Evolutionary conservation across 140 eudicot genomes (phyloP).

Genomic region (Bidens hawaiensis): DNA sequence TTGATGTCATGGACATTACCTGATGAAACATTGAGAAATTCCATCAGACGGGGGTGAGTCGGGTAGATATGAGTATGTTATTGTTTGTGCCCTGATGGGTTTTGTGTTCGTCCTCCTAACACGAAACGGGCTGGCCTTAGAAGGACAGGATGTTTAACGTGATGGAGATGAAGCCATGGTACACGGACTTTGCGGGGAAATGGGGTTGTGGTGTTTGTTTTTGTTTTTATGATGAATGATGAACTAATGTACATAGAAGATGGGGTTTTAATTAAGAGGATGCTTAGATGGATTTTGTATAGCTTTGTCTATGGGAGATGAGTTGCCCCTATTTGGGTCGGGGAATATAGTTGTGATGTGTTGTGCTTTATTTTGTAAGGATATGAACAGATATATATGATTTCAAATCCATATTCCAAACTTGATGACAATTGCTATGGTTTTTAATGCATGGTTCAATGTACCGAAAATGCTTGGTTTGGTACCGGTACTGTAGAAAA

Average conservation of each 20-base stretch:
- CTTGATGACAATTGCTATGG: background rate
- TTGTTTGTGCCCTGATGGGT: slow-evolving; percentile 14
- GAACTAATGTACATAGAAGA: slow-evolving; percentile 39
- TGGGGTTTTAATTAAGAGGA: too few species aligned
- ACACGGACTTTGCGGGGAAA: slow-evolving; percentile 3
- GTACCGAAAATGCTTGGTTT: too few species aligned
- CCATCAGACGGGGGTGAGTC: slow-evolving; percentile 60
- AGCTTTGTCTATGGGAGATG: slow-evolving; percentile 21
- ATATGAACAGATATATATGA: slow-evolving; percentile 8
- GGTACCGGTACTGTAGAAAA: too few species aligned
- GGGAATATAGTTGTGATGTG: slow-evolving; percentile 34
- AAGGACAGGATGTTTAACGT: slow-evolving; percentile 9
- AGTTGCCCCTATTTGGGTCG: slow-evolving; percentile 22
- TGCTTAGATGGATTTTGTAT: slow-evolving; percentile 36
- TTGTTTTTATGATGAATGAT: slow-evolving; percentile 9
- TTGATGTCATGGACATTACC: slow-evolving; percentile 87
- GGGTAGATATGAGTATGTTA: background rate
- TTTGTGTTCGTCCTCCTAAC: slow-evolving; percentile 22
- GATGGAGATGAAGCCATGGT: background rate
- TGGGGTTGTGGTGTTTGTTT: background rate
- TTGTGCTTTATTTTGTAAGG: slow-evolving; percentile 23
- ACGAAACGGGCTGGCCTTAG: slow-evolving; percentile 51
- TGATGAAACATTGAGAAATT: slow-evolving; percentile 70
- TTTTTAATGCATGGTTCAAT: too few species aligned
- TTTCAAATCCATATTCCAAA: slow-evolving; percentile 21